These are phyloP conservation scores for Cyanidiococcus yangmingshanensis DNA, from an alignment of 23 red algal species.

Conservation along the genomic window DNA sequence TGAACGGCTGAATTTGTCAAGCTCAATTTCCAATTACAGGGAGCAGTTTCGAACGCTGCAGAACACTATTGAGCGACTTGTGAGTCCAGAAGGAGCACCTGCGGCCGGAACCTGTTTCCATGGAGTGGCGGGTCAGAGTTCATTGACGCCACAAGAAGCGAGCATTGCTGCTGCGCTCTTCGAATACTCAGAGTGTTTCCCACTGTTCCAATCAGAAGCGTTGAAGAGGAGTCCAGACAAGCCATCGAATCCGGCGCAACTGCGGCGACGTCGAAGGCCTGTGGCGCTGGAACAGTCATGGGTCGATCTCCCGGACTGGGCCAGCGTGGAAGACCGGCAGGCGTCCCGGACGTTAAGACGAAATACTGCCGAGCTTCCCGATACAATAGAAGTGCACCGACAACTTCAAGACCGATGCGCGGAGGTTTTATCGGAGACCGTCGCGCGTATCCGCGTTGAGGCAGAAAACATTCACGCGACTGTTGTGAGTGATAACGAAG, in stretches of 20 bases:
- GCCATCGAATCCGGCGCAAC: background rate
- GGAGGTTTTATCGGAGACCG: slow-evolving; percentile 4
- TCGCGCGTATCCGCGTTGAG: background rate
- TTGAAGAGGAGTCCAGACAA: background rate
- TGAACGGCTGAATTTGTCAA: too few relatives aligned
- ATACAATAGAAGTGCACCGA: background rate
- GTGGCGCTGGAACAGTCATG: background rate
- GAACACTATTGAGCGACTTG: too few relatives aligned
- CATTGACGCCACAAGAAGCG: too few relatives aligned
- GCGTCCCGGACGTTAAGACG: background rate
- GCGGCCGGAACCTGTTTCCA: too few relatives aligned
- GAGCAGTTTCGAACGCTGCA: too few relatives aligned
- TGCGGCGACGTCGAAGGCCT: background rate
- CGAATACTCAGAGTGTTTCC: background rate
- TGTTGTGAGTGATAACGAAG: background rate
- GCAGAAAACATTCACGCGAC: background rate
- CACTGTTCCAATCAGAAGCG: background rate
- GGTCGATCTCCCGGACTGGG: background rate
- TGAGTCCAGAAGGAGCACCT: too few relatives aligned
- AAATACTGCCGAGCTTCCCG: background rate
- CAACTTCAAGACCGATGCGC: background rate
- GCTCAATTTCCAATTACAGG: too few relatives aligned
- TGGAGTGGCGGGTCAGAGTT: too few relatives aligned
- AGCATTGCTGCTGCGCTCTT: background rate
- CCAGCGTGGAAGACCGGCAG: background rate